These are phyloP conservation scores for Populus ilicifolia DNA, from an alignment of 345 rosid species.

Conservation along the genomic window DNA sequence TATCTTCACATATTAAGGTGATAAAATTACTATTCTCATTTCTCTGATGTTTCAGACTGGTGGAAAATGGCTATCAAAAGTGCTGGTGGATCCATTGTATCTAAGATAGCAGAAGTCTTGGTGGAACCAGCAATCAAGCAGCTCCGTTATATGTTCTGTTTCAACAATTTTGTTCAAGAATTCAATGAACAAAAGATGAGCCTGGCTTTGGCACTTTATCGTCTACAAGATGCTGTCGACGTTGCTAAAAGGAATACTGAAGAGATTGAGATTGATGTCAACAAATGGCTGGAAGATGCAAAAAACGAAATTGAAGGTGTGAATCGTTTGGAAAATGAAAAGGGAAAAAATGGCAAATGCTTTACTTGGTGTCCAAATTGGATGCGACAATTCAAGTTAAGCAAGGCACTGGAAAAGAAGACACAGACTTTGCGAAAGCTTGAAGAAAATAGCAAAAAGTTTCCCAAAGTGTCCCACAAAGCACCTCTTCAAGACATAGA, in stretches of 20 bases:
- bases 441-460: neutral
- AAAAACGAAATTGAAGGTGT: neutral
- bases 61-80: neutral
- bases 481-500: too few species aligned
- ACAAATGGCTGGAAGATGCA: neutral
- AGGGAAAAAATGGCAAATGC: neutral
- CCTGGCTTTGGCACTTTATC: neutral
- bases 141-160: neutral
- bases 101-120: neutral
- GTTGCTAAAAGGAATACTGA: neutral
- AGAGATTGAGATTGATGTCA: neutral
- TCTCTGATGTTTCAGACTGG: too few species aligned
- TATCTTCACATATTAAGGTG: too few species aligned
- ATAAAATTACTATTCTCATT: neutral
- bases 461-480: too few species aligned
- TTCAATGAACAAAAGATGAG: neutral
- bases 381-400: neutral
- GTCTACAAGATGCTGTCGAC: neutral
- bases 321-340: neutral
- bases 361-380: neutral
- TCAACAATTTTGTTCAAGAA: conserved; percentile 6
- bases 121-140: neutral
- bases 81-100: neutral
- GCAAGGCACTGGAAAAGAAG: neutral
- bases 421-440: neutral